Evolutionary conservation across 2,329 filamentous ascomycete species (phyloP), one percentile per base, ranked within the genome.

Genomic region (Penicillium sclerotigenum): DNA sequence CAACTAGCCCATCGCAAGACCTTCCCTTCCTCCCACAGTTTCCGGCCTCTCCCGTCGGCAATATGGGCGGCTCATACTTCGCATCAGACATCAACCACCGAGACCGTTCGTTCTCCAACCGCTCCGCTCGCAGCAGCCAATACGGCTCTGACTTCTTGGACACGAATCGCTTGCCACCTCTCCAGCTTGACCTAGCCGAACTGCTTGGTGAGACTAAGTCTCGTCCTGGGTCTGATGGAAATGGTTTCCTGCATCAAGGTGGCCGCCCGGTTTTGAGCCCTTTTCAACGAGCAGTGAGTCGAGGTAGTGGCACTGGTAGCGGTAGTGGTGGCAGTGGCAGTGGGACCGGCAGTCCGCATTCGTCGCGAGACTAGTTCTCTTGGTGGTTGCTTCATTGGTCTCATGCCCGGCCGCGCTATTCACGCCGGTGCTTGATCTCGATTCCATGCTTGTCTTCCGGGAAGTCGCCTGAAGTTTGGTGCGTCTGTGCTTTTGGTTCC

Each of bases 261-360:
- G 65, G 68, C 45, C 71, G 69, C 55, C 70, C 69, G 18, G 68
- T 67, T 50, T 63, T 73, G 48, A 76, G 72, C 38, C 71, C 75
- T 42, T 75, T 74, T 49, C 70, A 70, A 33, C 68, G 73, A 62
- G 70, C 68, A 34, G 78, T 74, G 47, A 81, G 79, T 66, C 77
- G 78, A 58, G 78, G 75, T 47, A 81, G 80, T 60, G 79, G 78
- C 45, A 68, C 69, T 69, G 71, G 77, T 59, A 75, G 78, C 66
- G 68, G 76, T 65, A 67, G 71, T 50, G 73, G 69, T 52, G 72
- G 71, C 49, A 72, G 64, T 58, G 65, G 71, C 38, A 76, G 75
- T 62, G 73, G 73, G 47, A 74, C 68, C 56, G 72, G 69, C 52
- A 77, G 75, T 63, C 75, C 75, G 24, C 68, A 67, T 56, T 76